Conservation (phyloP, 164 flowering plant species). For the Stephania cephalantha region DNA sequence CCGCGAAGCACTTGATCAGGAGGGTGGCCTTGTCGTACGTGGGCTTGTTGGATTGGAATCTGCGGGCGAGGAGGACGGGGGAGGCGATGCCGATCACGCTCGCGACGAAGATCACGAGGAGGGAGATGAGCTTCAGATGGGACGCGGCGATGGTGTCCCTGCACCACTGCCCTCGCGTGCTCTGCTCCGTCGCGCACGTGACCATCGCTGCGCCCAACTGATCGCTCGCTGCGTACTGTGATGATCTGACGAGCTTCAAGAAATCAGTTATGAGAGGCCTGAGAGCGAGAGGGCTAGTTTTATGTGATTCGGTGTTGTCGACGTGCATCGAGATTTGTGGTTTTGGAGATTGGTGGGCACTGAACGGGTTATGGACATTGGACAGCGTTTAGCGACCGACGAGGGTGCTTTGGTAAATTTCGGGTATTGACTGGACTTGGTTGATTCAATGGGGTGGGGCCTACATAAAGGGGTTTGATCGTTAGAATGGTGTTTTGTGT, state of each 20-base stretch:
- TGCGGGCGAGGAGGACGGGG: slow-evolving; percentile 53
- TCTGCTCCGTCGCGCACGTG: slow-evolving; percentile 27
- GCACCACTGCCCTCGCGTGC: slow-evolving; percentile 29
- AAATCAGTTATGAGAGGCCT: neutral
- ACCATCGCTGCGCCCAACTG: slow-evolving; percentile 17
- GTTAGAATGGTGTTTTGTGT: neutral
- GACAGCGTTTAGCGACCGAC: neutral
- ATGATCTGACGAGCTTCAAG: neutral
- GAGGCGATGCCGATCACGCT: slow-evolving; percentile 51
- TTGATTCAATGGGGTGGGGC: neutral
- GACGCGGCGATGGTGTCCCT: slow-evolving; percentile 45
- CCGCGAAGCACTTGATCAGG: slow-evolving; percentile 78
- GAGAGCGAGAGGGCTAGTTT: neutral
- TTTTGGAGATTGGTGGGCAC: too few relatives aligned
- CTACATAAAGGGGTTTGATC: neutral
- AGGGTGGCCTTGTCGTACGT: slow-evolving; percentile 39
- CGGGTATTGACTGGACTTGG: too few relatives aligned
- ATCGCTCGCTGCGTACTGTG: neutral
- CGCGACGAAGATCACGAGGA: slow-evolving; percentile 42
- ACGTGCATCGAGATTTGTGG: too few relatives aligned
- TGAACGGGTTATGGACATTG: too few relatives aligned
- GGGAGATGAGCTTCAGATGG: slow-evolving; percentile 51
- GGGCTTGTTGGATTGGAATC: slow-evolving; percentile 45
- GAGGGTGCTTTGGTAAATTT: neutral
- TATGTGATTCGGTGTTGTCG: neutral